phyloP scores from a whole-genome alignment of 768 basidiomycete genomes.

The Pluteus cervinus region DNA sequence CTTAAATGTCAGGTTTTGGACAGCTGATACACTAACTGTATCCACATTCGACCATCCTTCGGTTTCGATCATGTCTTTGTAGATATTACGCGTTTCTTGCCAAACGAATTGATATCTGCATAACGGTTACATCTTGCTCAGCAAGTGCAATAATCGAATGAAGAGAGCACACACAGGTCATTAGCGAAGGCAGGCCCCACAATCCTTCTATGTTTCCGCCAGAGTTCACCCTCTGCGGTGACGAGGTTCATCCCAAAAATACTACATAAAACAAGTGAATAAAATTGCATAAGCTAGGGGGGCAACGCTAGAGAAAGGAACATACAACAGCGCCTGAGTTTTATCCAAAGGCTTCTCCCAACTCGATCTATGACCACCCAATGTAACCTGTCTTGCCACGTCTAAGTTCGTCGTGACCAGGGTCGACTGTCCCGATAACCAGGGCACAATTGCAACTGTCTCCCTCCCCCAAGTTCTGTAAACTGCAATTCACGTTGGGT shows the following conservation, averaged over 20 bases:
- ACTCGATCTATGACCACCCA: constrained; percentile 30
- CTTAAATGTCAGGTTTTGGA: constrained; percentile 31
- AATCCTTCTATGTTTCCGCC: constrained; percentile 40
- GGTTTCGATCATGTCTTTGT: constrained; percentile 30
- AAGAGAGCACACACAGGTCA: constrained; percentile 23
- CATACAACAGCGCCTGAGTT: constrained; percentile 27
- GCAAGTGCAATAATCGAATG: background rate
- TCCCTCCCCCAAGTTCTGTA: constrained; percentile 31
- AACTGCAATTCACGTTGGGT: constrained; percentile 14
- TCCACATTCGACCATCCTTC: constrained; percentile 30
- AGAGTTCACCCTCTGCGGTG: constrained; percentile 34
- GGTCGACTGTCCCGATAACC: constrained; percentile 26
- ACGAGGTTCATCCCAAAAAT: constrained; percentile 42
- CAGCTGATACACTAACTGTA: constrained; percentile 18
- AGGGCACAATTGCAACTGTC: constrained; percentile 34
- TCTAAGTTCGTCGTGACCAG: constrained; percentile 42
- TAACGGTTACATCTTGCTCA: constrained; percentile 1
- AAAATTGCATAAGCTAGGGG: background rate
- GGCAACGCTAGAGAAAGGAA: constrained; percentile 1
- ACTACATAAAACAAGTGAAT: constrained; percentile 21
- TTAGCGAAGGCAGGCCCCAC: constrained; percentile 39
- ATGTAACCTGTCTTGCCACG: constrained; percentile 36
- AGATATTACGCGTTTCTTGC: constrained; percentile 28
- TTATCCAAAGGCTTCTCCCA: constrained; percentile 33
- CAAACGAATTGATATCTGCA: constrained; percentile 36